phyloP scores from a whole-genome alignment of 1,284 basidiomycete genomes.

The Puccinia coronata region DNA sequence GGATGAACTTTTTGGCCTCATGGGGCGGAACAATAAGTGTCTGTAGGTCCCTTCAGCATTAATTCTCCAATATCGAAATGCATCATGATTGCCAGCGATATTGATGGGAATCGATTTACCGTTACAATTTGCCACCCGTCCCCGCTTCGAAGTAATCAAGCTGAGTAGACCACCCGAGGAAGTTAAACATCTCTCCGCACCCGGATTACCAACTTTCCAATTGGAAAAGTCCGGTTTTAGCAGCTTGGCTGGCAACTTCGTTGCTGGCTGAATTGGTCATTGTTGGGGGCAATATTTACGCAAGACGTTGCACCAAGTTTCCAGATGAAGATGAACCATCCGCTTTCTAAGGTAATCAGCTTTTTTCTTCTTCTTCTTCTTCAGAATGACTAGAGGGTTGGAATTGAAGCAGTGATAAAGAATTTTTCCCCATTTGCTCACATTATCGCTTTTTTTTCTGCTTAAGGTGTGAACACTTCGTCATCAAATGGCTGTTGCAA shows the following conservation, averaged over 20 bases:
- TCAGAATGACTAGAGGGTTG: background rate
- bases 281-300: conserved; percentile 8
- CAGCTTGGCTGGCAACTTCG: conserved; percentile 22
- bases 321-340: background rate
- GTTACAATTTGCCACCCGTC: background rate
- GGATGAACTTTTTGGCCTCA: conserved; percentile 7
- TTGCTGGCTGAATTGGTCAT: background rate
- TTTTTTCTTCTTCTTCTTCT: background rate
- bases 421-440: background rate
- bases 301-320: background rate
- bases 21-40: conserved; percentile 23
- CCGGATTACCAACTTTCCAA: conserved; percentile 15
- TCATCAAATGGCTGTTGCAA: background rate
- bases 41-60: conserved; percentile 11
- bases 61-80: background rate
- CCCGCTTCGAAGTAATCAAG: conserved; percentile 8
- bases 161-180: background rate
- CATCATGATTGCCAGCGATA: too few relatives aligned
- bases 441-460: background rate
- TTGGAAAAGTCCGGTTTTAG: background rate
- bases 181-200: background rate
- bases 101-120: background rate
- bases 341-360: conserved; percentile 10
- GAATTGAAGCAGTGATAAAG: background rate
- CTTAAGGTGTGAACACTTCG: background rate